phyloP scores from a whole-genome alignment of 345 rosid genomes.

The Moricandia arvensis region DNA sequence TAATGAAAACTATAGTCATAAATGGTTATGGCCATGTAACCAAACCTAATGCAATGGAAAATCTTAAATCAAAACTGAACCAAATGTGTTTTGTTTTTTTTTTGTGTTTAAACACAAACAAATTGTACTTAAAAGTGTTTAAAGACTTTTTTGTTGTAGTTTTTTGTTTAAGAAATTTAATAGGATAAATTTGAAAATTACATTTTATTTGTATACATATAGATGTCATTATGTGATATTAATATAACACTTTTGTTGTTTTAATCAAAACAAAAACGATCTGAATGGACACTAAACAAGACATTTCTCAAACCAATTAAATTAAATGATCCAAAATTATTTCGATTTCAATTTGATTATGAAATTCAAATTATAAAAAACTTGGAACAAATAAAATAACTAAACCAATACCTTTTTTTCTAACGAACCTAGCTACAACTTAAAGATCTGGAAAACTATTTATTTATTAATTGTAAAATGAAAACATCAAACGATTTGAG shows the following conservation, averaged over 20 bases:
- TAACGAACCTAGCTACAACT: background rate
- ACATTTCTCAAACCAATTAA: background rate
- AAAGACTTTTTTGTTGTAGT: background rate
- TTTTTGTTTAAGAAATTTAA: background rate
- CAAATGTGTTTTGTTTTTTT: conserved; percentile 6
- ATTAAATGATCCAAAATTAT: background rate
- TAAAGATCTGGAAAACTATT: too few relatives aligned
- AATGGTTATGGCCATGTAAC: background rate
- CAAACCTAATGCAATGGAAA: background rate
- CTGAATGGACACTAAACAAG: background rate
- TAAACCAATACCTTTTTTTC: background rate
- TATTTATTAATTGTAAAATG: background rate
- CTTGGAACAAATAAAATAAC: background rate
- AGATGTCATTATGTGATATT: too few relatives aligned
- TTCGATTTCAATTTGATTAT: background rate
- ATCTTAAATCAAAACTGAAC: background rate
- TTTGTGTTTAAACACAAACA: too few relatives aligned
- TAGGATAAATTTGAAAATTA: background rate
- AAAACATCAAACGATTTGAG: background rate
- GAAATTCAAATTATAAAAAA: too few relatives aligned
- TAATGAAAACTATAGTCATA: background rate
- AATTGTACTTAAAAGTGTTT: too few relatives aligned
- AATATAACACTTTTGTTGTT: too few relatives aligned
- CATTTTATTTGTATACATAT: background rate
- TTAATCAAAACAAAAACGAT: too few relatives aligned